Evolutionary conservation across 2,329 filamentous ascomycete genomes (phyloP).

Genomic region (Ceratocystiopsis sp.): DNA sequence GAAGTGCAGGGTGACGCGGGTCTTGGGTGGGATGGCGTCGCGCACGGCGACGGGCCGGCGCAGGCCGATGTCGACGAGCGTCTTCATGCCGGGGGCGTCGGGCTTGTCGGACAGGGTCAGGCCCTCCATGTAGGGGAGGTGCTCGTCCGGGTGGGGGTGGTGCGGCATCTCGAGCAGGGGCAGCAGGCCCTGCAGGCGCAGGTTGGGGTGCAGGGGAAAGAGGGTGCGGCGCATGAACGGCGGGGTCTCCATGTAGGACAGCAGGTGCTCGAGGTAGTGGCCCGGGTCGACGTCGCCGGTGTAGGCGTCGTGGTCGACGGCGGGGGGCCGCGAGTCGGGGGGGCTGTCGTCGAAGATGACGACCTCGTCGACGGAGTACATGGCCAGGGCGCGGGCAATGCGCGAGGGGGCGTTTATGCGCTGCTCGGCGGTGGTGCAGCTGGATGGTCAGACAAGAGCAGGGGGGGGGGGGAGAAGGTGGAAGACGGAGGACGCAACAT

Average conservation of each 20-base stretch:
- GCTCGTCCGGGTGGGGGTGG: conserved; percentile 60
- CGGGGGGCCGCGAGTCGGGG: conserved; percentile 24
- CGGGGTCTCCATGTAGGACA: conserved; percentile 71
- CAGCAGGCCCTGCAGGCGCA: conserved; percentile 54
- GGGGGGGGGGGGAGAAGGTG: neutral
- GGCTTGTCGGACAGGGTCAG: conserved; percentile 38
- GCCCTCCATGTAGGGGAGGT: conserved; percentile 66
- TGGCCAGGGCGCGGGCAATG: conserved; percentile 63
- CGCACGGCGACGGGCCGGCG: conserved; percentile 37
- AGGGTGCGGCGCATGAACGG: conserved; percentile 62
- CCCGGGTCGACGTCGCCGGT: conserved; percentile 60
- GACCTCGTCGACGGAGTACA: conserved; percentile 74
- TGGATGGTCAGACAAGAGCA: conserved; percentile 16
- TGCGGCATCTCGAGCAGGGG: conserved; percentile 74
- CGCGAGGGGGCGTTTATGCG: conserved; percentile 57
- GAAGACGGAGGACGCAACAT: conserved; percentile 12
- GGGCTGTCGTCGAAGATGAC: conserved; percentile 62
- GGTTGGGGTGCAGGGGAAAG: conserved; percentile 64
- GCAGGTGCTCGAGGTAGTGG: conserved; percentile 62
- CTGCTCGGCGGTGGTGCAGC: conserved; percentile 56
- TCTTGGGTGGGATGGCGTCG: conserved; percentile 48
- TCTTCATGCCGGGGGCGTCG: conserved; percentile 13
- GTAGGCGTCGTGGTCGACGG: conserved; percentile 34
- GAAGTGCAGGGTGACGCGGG: conserved; percentile 58
- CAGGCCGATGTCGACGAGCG: conserved; percentile 40